These are phyloP conservation scores for Salix caprea DNA, from an alignment of 345 rosid species.

Conservation along the genomic window DNA sequence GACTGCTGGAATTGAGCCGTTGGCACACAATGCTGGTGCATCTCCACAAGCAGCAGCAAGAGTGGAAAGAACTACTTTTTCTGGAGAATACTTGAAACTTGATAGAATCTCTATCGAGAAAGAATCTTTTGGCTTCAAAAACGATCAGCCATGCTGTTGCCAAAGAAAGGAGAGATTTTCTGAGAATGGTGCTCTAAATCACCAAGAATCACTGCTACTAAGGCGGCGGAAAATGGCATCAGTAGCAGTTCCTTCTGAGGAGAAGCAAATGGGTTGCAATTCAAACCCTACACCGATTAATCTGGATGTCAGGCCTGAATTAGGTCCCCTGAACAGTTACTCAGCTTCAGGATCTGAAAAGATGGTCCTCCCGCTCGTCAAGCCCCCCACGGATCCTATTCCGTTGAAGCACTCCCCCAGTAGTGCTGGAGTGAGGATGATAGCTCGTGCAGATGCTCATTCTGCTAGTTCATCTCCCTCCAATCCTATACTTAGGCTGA, in stretches of 20 bases:
- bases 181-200: constrained; percentile 40
- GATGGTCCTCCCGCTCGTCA: constrained; percentile 22
- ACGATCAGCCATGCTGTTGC: constrained; percentile 80
- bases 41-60: constrained; percentile 29
- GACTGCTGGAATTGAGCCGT: constrained; percentile 25
- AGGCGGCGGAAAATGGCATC: constrained; percentile 51
- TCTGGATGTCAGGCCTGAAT: constrained; percentile 39
- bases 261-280: constrained; percentile 25
- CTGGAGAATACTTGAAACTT: constrained; percentile 34
- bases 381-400: constrained; percentile 21
- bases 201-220: constrained; percentile 55
- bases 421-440: constrained; percentile 22
- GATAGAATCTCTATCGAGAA: constrained; percentile 35
- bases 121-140: constrained; percentile 38
- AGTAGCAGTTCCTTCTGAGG: constrained; percentile 28
- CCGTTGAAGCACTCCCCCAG: constrained; percentile 34
- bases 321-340: constrained; percentile 29
- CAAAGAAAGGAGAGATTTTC: constrained; percentile 71
- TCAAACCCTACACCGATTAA: constrained; percentile 23
- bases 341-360: constrained; percentile 38
- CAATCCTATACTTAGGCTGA: constrained; percentile 77
- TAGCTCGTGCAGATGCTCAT: constrained; percentile 32
- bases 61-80: constrained; percentile 23
- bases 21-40: constrained; percentile 34
- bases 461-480: constrained; percentile 69